Conservation (phyloP, 2,329 filamentous ascomycete genomes). For the Epichloe gansuensis region DNA sequence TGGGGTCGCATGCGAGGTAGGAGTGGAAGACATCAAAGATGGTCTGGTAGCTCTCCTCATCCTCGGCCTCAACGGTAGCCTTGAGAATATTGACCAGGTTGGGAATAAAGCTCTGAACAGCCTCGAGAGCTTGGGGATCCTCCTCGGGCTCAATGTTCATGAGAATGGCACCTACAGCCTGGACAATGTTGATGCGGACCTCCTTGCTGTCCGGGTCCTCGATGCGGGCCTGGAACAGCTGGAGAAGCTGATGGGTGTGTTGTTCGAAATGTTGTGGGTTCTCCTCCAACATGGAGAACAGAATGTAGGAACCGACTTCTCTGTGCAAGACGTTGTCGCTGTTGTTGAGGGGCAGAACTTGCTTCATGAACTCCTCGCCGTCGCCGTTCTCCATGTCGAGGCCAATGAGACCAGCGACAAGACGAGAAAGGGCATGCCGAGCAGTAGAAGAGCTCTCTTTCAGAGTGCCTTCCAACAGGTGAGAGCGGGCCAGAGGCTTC, state of each 20-base stretch:
- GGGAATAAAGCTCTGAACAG: slow-evolving; percentile 71
- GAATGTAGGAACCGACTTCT: slow-evolving; percentile 84
- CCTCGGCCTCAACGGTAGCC: slow-evolving; percentile 61
- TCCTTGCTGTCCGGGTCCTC: slow-evolving; percentile 82
- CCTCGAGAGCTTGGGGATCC: slow-evolving; percentile 56
- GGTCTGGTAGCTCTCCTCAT: slow-evolving; percentile 81
- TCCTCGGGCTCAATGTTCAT: slow-evolving; percentile 83
- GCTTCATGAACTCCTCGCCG: slow-evolving; percentile 69
- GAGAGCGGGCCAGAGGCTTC: slow-evolving; percentile 67
- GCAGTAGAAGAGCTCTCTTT: slow-evolving; percentile 65
- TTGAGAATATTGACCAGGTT: slow-evolving; percentile 84
- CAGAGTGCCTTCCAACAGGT: slow-evolving; percentile 72
- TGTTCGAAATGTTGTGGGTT: slow-evolving; percentile 75
- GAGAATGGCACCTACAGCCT: slow-evolving; percentile 76
- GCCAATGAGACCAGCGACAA: slow-evolving; percentile 76
- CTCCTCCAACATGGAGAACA: slow-evolving; percentile 82
- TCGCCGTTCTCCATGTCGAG: slow-evolving; percentile 63
- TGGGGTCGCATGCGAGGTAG: slow-evolving; percentile 77
- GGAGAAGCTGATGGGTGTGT: slow-evolving; percentile 66
- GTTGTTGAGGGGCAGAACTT: slow-evolving; percentile 67
- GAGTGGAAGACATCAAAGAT: slow-evolving; percentile 97
- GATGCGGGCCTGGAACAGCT: slow-evolving; percentile 75
- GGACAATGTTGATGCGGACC: slow-evolving; percentile 87
- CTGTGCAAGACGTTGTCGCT: slow-evolving; percentile 65
- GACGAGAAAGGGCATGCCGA: slow-evolving; percentile 75